Percentiles rank a stretch among this genome's conserved stretches.
phyloP scores from a whole-genome alignment of 805 yeast species.

The Saccharomycopsis fodiens region DNA sequence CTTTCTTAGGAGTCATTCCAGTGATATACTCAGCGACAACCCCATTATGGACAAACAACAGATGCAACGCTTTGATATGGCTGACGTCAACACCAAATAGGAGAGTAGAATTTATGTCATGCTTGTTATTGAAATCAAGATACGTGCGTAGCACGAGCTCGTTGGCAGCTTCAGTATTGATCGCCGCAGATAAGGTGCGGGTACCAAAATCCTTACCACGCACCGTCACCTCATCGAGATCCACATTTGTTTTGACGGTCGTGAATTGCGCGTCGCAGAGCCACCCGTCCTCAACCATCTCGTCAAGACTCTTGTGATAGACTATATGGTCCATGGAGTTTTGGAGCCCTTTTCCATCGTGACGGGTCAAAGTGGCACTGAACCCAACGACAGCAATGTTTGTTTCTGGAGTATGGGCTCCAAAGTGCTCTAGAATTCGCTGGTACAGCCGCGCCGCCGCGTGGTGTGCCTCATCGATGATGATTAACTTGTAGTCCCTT shows the following conservation, averaged over 20 bases:
- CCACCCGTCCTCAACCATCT: constrained; percentile 63
- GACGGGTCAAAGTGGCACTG: constrained; percentile 78
- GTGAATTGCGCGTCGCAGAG: constrained; percentile 63
- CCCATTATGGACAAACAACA: constrained; percentile 48
- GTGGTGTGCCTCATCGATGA: constrained; percentile 92
- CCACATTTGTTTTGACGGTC: constrained; percentile 37
- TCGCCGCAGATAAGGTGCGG: constrained; percentile 41
- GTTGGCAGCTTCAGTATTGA: constrained; percentile 49
- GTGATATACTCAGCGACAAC: constrained; percentile 66
- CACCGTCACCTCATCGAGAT: constrained; percentile 17
- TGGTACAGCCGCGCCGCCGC: constrained; percentile 67
- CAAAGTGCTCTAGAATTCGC: constrained; percentile 51
- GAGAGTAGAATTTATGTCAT: constrained; percentile 51
- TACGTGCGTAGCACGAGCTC: constrained; percentile 48
- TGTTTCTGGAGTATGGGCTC: constrained; percentile 34
- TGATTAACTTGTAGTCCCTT: constrained; percentile 56
- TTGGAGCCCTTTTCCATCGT: constrained; percentile 58
- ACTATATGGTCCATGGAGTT: constrained; percentile 65
- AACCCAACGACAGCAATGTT: constrained; percentile 66
- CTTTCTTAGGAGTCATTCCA: constrained; percentile 48
- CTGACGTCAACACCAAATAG: constrained; percentile 70
- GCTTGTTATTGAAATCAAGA: constrained; percentile 34
- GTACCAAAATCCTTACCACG: constrained; percentile 47
- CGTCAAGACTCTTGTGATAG: constrained; percentile 54
- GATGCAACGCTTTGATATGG: constrained; percentile 53